A percentile compares a stretch with the other conserved stretches of the same genome.
These are phyloP conservation scores for Elsinoe necatrix DNA, from an alignment of 2,329 filamentous ascomycete species.

Conservation along the genomic window DNA sequence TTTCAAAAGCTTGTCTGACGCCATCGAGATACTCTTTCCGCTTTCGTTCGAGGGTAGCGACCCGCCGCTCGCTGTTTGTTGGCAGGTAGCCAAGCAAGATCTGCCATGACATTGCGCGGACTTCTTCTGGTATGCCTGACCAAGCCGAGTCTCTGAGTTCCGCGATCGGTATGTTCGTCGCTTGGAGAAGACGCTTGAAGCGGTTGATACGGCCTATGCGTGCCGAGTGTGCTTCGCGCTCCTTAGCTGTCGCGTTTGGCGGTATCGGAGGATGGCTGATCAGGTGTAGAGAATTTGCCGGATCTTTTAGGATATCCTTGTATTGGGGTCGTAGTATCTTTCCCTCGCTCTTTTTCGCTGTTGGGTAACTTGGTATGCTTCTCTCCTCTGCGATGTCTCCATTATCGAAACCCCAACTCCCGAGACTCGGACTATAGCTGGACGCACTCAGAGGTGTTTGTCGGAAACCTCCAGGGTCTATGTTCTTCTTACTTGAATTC, in stretches of 20 bases:
- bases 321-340: slow-evolving; percentile 97
- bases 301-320: slow-evolving; percentile 80
- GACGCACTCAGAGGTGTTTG: slow-evolving; percentile 17
- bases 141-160: slow-evolving; percentile 82
- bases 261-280: slow-evolving; percentile 78
- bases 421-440: slow-evolving; percentile 17
- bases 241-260: slow-evolving; percentile 66
- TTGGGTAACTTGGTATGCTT: slow-evolving; percentile 72
- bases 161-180: slow-evolving; percentile 75
- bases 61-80: slow-evolving; percentile 87
- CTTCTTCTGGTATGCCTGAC: slow-evolving; percentile 90
- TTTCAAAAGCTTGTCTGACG: slow-evolving; percentile 60
- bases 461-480: slow-evolving; percentile 34
- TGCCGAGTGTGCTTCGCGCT: slow-evolving; percentile 76
- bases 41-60: slow-evolving; percentile 84
- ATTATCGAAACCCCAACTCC: slow-evolving; percentile 62
- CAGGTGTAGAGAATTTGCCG: slow-evolving; percentile 87
- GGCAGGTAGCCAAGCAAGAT: slow-evolving; percentile 89
- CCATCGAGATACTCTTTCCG: slow-evolving; percentile 94
- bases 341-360: slow-evolving; percentile 79
- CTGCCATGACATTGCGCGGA: slow-evolving; percentile 99
- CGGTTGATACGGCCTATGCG: slow-evolving; percentile 94
- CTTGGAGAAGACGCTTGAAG: slow-evolving; percentile 91
- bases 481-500: slow-evolving; percentile 36
- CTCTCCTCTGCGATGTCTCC: slow-evolving; percentile 91